Percentiles rank a stretch among this genome's conserved stretches.
Conservation (phyloP, 2,329 filamentous ascomycete genomes). For the Lasiodiplodia gonubiensis region DNA sequence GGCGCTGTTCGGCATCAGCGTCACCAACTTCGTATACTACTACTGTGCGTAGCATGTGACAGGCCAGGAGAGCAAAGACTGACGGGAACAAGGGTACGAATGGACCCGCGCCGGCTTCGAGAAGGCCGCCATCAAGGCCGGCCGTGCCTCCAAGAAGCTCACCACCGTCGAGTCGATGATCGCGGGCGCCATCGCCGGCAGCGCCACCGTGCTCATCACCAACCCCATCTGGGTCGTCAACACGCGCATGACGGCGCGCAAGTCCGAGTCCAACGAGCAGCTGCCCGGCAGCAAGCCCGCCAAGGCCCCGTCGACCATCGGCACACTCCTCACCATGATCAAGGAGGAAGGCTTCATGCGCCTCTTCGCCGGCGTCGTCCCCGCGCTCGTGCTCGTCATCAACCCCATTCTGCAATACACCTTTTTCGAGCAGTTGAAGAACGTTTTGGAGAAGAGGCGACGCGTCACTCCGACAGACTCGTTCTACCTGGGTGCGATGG, state of each 20-base stretch:
- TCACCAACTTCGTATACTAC: constrained; percentile 99
- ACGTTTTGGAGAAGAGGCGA: constrained; percentile 75
- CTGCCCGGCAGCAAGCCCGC: constrained; percentile 51
- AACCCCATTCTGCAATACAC: constrained; percentile 99
- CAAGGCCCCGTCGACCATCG: constrained; percentile 74
- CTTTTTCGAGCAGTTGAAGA: constrained; percentile 98
- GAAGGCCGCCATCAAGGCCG: constrained; percentile 72
- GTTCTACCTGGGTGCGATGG: constrained; percentile 88
- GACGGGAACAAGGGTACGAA: constrained; percentile 72
- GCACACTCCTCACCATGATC: constrained; percentile 80
- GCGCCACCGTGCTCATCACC: constrained; percentile 91
- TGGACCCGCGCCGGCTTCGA: constrained; percentile 91
- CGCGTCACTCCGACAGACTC: constrained; percentile 84
- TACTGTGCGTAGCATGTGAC: constrained; percentile 65
- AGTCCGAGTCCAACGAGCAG: constrained; percentile 59
- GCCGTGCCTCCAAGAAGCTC: constrained; percentile 78
- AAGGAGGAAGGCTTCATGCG: constrained; percentile 82
- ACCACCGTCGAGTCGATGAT: constrained; percentile 94
- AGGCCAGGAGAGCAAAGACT: neutral
- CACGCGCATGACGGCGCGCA: constrained; percentile 94
- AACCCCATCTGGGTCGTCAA: constrained; percentile 99
- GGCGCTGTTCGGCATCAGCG: constrained; percentile 94
- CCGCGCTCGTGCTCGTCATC: constrained; percentile 91
- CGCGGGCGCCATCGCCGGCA: constrained; percentile 90
- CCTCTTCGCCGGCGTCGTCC: constrained; percentile 90